These are phyloP conservation scores for Diplodia seriata DNA, from an alignment of 2,329 filamentous ascomycete genomes.

Conservation along the genomic window DNA sequence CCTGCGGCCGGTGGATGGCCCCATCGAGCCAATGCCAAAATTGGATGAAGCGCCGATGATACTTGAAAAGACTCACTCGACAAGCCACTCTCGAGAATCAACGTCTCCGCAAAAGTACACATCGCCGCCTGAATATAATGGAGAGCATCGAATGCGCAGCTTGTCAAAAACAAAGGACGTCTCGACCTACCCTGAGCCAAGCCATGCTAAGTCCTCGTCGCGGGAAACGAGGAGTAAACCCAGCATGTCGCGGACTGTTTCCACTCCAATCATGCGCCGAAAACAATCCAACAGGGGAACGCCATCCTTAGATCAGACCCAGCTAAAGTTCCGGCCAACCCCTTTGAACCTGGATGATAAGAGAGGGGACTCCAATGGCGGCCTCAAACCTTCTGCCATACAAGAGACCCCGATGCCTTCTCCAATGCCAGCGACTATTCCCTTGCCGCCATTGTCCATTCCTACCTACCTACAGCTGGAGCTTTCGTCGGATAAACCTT, in stretches of 20 bases:
- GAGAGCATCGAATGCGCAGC: slow-evolving; percentile 25
- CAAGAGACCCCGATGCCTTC: slow-evolving; percentile 47
- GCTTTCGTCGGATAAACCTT: slow-evolving; percentile 65
- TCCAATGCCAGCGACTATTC: slow-evolving; percentile 61
- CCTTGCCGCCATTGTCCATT: slow-evolving; percentile 67
- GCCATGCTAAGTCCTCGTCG: slow-evolving; percentile 3
- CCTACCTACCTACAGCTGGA: slow-evolving; percentile 72
- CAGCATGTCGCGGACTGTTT: slow-evolving; percentile 34
- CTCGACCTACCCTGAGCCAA: background rate
- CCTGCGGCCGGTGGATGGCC: slow-evolving; percentile 51
- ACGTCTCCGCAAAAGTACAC: slow-evolving; percentile 18
- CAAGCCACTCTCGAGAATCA: background rate
- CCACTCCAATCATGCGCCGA: slow-evolving; percentile 47
- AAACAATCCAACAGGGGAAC: slow-evolving; percentile 42
- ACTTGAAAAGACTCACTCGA: slow-evolving; percentile 5
- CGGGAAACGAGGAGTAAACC: slow-evolving; percentile 7
- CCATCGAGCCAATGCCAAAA: slow-evolving; percentile 43
- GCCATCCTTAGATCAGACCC: slow-evolving; percentile 17
- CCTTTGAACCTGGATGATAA: slow-evolving; percentile 47
- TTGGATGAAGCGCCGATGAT: slow-evolving; percentile 28
- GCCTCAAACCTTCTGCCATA: slow-evolving; percentile 43
- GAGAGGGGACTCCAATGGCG: slow-evolving; percentile 35
- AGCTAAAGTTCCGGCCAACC: slow-evolving; percentile 37
- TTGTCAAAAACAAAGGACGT: slow-evolving; percentile 13
- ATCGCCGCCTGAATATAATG: slow-evolving; percentile 16